Evolutionary conservation across 2,329 filamentous ascomycete genomes (phyloP).

Genomic region (Pseudogymnoascus sp.): DNA sequence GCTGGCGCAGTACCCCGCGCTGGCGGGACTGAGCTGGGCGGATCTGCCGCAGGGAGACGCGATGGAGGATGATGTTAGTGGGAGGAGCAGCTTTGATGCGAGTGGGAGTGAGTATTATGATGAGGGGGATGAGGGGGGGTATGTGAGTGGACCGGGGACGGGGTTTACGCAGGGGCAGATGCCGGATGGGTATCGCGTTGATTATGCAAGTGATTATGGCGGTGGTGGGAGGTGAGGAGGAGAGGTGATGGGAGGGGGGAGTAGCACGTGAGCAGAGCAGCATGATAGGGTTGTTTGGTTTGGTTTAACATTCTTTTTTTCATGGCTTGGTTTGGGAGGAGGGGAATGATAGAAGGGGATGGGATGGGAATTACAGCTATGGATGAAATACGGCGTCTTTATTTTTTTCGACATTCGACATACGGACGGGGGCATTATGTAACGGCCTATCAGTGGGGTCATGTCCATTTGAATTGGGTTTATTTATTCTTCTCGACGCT

Average conservation of each 20-base stretch:
- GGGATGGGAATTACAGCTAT: not conserved
- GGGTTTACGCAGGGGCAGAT: conserved; percentile 24
- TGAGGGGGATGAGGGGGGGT: conserved; percentile 64
- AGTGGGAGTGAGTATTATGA: conserved; percentile 64
- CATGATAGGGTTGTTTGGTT: not conserved
- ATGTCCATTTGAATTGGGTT: not conserved
- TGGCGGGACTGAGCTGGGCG: conserved; percentile 86
- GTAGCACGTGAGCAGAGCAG: not conserved
- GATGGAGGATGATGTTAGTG: conserved; percentile 69
- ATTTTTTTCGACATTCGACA: not conserved
- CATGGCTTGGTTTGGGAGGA: not conserved
- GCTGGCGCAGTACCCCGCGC: conserved; percentile 82
- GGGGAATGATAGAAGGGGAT: not conserved
- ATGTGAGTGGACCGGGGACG: conserved; percentile 42
- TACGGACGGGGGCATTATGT: not conserved
- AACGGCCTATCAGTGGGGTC: not conserved
- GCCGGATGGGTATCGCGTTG: conserved; percentile 23
- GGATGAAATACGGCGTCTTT: not conserved
- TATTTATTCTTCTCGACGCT: not conserved
- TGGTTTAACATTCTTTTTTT: conserved; percentile 3
- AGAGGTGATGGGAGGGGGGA: not conserved
- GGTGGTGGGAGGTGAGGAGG: conserved; percentile 20
- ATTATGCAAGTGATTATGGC: conserved; percentile 29
- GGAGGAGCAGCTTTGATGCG: conserved; percentile 73
- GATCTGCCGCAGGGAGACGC: conserved; percentile 57